phyloP scores from a whole-genome alignment of 129 eudicot species.

The Scalesia atractyloides region DNA sequence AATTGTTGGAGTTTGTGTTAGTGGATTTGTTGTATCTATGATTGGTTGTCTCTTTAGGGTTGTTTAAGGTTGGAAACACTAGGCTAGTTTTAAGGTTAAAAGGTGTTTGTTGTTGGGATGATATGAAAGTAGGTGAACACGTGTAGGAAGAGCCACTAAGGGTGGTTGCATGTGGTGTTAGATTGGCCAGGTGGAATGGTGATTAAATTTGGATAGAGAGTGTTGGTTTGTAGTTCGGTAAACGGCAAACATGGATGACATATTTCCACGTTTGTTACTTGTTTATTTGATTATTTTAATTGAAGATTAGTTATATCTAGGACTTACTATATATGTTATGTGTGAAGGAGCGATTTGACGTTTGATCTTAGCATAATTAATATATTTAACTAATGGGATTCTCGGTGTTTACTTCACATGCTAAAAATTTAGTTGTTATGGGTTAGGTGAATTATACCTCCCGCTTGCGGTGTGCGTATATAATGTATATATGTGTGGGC shows the following conservation, averaged over 20 bases:
- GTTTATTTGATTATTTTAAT: too few relatives aligned
- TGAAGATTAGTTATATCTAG: too few relatives aligned
- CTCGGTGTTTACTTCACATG: too few relatives aligned
- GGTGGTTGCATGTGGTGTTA: constrained; percentile 22
- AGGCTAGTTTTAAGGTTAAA: constrained; percentile 19
- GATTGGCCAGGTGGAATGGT: constrained; percentile 24
- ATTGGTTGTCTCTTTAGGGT: neutral
- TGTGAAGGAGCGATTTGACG: too few relatives aligned
- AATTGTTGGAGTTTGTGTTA: neutral
- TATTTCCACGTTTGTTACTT: too few relatives aligned
- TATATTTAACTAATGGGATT: too few relatives aligned
- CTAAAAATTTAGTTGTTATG: too few relatives aligned
- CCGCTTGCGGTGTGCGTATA: too few relatives aligned
- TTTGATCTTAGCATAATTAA: too few relatives aligned
- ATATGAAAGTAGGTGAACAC: constrained; percentile 27
- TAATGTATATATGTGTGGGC: too few relatives aligned
- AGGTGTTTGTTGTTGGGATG: constrained; percentile 17
- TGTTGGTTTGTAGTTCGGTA: constrained; percentile 7
- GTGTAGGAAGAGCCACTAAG: constrained; percentile 14
- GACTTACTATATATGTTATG: too few relatives aligned
- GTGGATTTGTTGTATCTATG: constrained; percentile 5
- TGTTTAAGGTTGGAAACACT: constrained; percentile 11
- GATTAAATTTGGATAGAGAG: constrained; percentile 3
- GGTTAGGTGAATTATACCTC: too few relatives aligned
- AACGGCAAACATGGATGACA: neutral